A percentile compares a stretch with the other conserved stretches of the same genome.
Evolutionary conservation across 2,329 filamentous ascomycete genomes (phyloP).

Genomic region (Triangularia setosa): DNA sequence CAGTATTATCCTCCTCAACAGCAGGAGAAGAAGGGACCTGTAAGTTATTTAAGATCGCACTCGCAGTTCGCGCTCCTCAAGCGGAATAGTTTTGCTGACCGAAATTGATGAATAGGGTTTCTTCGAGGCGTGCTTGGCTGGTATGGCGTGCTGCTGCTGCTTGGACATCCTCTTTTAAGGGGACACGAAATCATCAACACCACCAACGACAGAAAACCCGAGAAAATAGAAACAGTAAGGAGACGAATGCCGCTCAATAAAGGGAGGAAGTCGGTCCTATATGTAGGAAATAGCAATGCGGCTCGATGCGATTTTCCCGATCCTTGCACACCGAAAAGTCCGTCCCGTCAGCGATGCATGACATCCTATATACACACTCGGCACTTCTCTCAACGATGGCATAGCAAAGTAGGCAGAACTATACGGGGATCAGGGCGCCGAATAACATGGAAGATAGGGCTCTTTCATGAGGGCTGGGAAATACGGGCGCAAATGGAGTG

Average conservation of each 20-base stretch:
- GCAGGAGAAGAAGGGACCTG: constrained; percentile 29
- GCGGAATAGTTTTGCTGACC: constrained; percentile 1
- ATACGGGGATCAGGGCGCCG: not conserved
- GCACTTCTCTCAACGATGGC: not conserved
- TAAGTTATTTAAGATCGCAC: constrained; percentile 18
- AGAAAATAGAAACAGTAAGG: not conserved
- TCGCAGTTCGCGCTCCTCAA: not conserved
- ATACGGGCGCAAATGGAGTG: not conserved
- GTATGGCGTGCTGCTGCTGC: constrained; percentile 56
- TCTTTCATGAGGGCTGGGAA: not conserved
- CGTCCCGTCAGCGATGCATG: not conserved
- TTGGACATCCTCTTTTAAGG: constrained; percentile 52
- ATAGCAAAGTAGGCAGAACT: no score
- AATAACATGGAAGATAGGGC: not conserved
- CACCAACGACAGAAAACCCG: not conserved
- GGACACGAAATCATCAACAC: not conserved
- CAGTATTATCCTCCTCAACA: constrained; percentile 31
- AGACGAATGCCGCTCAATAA: not conserved
- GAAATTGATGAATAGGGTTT: constrained; percentile 28
- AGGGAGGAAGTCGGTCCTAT: not conserved
- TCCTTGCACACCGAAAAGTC: not conserved
- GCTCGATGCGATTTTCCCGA: not conserved
- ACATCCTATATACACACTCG: not conserved
- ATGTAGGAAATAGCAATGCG: not conserved
- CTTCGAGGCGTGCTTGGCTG: constrained; percentile 46